phyloP scores from a whole-genome alignment of 768 basidiomycete genomes.

The Suillus decipiens region DNA sequence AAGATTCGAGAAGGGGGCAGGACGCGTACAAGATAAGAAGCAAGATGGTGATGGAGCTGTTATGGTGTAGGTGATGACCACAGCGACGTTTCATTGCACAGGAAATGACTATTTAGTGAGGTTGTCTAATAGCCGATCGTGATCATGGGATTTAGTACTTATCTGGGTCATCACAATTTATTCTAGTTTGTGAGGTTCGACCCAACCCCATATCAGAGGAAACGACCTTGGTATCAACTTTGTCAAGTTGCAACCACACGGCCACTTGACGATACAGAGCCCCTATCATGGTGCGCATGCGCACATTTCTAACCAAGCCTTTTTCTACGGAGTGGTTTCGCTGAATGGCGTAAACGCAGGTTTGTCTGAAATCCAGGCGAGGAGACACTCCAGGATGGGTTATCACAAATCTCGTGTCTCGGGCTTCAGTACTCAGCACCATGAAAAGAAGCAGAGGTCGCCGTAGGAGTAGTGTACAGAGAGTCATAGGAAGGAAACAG shows the following conservation, averaged over 20 bases:
- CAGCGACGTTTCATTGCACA: not conserved
- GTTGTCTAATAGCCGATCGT: not conserved
- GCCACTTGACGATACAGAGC: no score
- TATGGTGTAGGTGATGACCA: not conserved
- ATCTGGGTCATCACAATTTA: not conserved
- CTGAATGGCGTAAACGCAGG: no score
- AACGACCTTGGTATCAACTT: not conserved
- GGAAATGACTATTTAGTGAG: not conserved
- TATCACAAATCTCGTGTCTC: no score
- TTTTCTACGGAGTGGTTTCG: no score
- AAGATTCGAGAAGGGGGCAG: conserved; percentile 33
- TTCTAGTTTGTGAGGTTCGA: not conserved
- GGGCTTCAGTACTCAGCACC: no score
- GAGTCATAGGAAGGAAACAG: no score
- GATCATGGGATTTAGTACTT: not conserved
- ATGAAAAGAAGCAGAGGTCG: no score
- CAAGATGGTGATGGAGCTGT: not conserved
- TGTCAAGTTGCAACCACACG: not conserved
- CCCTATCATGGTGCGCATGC: no score
- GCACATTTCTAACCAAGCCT: no score
- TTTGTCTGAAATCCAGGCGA: no score
- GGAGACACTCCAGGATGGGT: no score
- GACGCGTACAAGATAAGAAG: conserved; percentile 32
- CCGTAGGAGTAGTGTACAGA: no score
- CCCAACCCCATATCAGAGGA: not conserved